A percentile compares a stretch with the other conserved stretches of the same genome.
Conservation (phyloP, 352 stramenopile genomes). For the Thalassiosira exigua region DNA sequence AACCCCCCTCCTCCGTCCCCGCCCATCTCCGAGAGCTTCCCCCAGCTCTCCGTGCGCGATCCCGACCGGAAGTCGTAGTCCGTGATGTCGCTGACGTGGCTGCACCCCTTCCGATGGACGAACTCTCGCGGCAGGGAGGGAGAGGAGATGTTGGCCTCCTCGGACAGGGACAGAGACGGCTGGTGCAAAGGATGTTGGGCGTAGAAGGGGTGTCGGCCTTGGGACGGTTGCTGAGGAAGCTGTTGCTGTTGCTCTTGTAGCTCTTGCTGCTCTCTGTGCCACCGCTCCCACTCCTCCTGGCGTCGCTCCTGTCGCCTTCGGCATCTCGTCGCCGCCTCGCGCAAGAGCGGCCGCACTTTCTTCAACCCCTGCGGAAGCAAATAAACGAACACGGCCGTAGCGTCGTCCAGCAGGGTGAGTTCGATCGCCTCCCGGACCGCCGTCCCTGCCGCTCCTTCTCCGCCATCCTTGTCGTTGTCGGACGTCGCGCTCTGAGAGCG, state of each 20-base stretch:
- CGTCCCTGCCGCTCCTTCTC: no score
- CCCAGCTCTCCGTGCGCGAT: no score
- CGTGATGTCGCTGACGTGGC: constrained; percentile 51
- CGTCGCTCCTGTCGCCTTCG: constrained; percentile 25
- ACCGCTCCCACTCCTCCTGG: not conserved
- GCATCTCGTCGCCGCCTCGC: constrained; percentile 45
- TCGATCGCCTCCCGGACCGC: constrained; percentile 3
- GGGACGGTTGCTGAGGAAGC: constrained; percentile 3
- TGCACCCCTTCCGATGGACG: constrained; percentile 42
- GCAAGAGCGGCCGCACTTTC: constrained; percentile 66
- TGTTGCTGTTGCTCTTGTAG: constrained; percentile 10
- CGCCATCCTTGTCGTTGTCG: no score
- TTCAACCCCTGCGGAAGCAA: constrained; percentile 77
- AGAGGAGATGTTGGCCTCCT: constrained; percentile 4
- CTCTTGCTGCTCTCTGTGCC: constrained; percentile 8
- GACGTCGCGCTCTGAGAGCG: no score
- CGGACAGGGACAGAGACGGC: not conserved
- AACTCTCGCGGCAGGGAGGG: not conserved
- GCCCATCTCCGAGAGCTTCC: no score
- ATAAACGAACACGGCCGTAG: constrained; percentile 81
- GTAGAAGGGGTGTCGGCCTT: not conserved
- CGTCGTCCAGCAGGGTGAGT: constrained; percentile 69
- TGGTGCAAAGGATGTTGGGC: constrained; percentile 17
- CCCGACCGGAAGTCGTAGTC: constrained; percentile 22
- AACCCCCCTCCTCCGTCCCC: no score